These are phyloP conservation scores for Letharia lupina DNA, from an alignment of 495 filamentous ascomycete genomes.

Conservation along the genomic window DNA sequence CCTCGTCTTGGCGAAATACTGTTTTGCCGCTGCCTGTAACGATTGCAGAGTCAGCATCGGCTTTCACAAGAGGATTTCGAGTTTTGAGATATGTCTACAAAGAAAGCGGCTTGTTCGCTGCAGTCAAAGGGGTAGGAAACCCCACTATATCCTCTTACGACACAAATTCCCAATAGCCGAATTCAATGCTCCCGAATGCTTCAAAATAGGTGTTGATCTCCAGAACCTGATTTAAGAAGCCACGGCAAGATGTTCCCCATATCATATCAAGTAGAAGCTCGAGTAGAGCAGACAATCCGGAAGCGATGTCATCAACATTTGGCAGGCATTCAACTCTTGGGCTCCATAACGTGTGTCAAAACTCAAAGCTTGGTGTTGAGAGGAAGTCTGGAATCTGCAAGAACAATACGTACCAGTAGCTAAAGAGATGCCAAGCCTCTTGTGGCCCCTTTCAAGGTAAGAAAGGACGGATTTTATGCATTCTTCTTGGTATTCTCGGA, in stretches of 20 bases:
- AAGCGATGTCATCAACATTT: background rate
- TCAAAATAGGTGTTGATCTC: background rate
- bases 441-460: slow-evolving; percentile 63
- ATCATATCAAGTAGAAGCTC: background rate
- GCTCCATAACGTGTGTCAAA: background rate
- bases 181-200: background rate
- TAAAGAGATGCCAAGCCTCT: slow-evolving; percentile 77
- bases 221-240: background rate
- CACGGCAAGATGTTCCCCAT: background rate
- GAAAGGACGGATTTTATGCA: slow-evolving; percentile 79
- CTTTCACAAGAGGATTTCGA: background rate
- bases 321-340: background rate
- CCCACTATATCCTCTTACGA: background rate
- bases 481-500: slow-evolving; percentile 77
- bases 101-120: background rate
- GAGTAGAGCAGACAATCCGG: background rate
- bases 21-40: slow-evolving; percentile 69
- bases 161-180: background rate
- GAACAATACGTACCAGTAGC: slow-evolving; percentile 50
- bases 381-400: background rate
- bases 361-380: background rate
- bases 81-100: background rate
- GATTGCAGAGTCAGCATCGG: background rate
- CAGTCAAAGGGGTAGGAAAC: background rate
- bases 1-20: slow-evolving; percentile 35